Base-by-base conservation (phyloP, 1,284 basidiomycete species). In the Phaffia rhodozyma region DNA sequence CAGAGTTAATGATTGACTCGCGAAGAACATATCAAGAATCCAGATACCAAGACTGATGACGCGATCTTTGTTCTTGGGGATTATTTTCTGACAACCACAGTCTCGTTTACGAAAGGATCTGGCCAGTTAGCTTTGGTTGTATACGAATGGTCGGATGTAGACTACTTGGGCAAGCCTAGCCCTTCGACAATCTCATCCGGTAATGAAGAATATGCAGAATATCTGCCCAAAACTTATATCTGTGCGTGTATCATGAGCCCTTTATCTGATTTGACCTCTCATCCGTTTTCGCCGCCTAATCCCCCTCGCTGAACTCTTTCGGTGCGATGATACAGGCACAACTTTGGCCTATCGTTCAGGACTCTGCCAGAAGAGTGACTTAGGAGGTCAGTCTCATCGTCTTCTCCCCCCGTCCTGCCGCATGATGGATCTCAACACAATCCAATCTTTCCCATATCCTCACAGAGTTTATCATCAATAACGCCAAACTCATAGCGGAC, bases 101-200 rank as follows among this genome's bases (percentile, higher is more conserved):
- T 94, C 91, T 94, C 62, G 84, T 84, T 6, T 97, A 97, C 76
- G 83, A 90, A 72, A 13, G 91, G 91, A 3, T 78, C 83, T 70
- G 94, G 94, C n/a, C 89, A 92, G 72, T 79, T 97, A 32, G 89
- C 94, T 21, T 85, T 94, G 78, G 86, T 96, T 63, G 84, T 98
- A 56, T 98, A 97, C 74, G 94, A 98, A 75, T 97, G 92, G 89
- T 73, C 79, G 34, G 94, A 98, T 72, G 85, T 86, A 58, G 77
- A 80, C 61, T 91, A 87, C 72, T 80, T 98, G 16, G 94, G 94
- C 43, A 87, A 76, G 30, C 71, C 75, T 7, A 70, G 72, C 11
- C 70, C 70, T 23, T 29, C 7, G 50, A n/a, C 55, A n/a, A 16
- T 38, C 30, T 29, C n/a, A 23, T 54, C 47, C 32, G 16, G 18